A percentile compares a stretch with the other conserved stretches of the same genome.
Evolutionary conservation across 495 filamentous ascomycete genomes (phyloP).

Genomic region (Aspergillus bertholletiae): DNA sequence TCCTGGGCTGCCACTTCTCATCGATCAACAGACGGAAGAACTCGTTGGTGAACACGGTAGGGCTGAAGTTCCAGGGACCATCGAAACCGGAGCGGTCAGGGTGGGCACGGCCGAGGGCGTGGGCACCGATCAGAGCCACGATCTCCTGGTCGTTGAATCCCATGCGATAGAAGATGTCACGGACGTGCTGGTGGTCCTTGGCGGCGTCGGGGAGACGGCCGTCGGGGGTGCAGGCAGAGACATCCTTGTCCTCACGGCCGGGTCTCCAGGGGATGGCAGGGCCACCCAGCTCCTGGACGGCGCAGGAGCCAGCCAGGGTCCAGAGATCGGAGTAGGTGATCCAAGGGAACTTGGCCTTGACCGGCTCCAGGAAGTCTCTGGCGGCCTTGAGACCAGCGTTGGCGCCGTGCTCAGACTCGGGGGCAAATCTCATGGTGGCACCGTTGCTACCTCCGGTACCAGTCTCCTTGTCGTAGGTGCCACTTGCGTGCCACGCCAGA

Average conservation of each 20-base stretch:
- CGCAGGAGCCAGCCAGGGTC: conserved; percentile 82
- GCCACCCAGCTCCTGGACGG: conserved; percentile 94
- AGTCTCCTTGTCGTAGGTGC: conserved; percentile 86
- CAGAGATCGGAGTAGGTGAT: conserved; percentile 95
- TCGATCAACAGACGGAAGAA: conserved; percentile 83
- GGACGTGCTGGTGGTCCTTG: conserved; percentile 78
- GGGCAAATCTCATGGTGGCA: conserved; percentile 95
- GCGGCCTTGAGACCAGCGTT: conserved; percentile 88
- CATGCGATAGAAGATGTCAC: conserved; percentile 94
- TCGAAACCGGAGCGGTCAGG: conserved; percentile 82
- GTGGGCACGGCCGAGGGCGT: conserved; percentile 93
- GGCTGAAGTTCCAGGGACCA: conserved; percentile 95
- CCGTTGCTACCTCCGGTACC: conserved; percentile 92
- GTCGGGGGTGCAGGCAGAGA: conserved; percentile 87
- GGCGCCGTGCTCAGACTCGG: conserved; percentile 88
- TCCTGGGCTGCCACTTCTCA: conserved; percentile 89
- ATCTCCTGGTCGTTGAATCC: conserved; percentile 98
- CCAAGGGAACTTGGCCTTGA: conserved; percentile 91
- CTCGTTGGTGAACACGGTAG: conserved; percentile 91
- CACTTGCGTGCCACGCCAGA: conserved; percentile 83
- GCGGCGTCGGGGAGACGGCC: conserved; percentile 89
- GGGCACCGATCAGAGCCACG: conserved; percentile 83
- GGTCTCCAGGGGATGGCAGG: conserved; percentile 87
- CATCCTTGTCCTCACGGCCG: conserved; percentile 77
- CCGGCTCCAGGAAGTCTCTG: conserved; percentile 86